Evolutionary conservation across 257 asterid species (phyloP).

Genomic region (Solanum chiquidenum): DNA sequence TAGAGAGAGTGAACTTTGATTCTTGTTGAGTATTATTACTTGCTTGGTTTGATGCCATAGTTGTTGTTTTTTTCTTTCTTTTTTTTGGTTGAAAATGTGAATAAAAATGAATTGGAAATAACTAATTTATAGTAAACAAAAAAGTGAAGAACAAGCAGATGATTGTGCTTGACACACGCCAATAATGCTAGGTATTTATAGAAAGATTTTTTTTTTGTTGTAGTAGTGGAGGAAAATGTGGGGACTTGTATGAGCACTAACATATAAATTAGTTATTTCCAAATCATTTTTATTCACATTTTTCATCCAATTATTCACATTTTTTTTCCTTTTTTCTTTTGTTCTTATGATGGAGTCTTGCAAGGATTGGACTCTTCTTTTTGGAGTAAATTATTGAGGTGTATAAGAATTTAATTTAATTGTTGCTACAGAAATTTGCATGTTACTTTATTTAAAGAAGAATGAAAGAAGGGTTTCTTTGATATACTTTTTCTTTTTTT

Average conservation of each 20-base stretch:
- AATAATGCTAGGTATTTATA: conserved; percentile 24
- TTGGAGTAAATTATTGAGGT: neutral
- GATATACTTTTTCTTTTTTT: neutral
- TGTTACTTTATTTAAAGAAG: neutral
- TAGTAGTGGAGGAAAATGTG: conserved; percentile 9
- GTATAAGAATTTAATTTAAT: neutral
- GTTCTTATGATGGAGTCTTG: neutral
- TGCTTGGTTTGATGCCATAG: conserved; percentile 25
- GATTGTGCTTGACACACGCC: conserved; percentile 49
- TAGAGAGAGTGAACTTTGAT: conserved; percentile 7
- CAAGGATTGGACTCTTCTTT: neutral
- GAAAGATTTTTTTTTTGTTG: neutral
- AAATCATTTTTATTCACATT: too few species aligned
- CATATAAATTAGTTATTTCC: neutral
- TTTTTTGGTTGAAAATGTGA: neutral
- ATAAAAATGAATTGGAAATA: neutral
- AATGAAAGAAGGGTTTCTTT: neutral
- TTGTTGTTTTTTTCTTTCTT: neutral
- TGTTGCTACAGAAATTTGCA: neutral
- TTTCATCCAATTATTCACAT: neutral
- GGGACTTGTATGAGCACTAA: conserved; percentile 7
- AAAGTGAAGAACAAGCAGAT: neutral
- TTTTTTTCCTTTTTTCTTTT: too few species aligned
- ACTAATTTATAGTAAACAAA: neutral
- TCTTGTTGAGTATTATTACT: conserved; percentile 13